Conservation (phyloP, 1,139 yeast genomes). For the Yamadazyma siamensis region DNA sequence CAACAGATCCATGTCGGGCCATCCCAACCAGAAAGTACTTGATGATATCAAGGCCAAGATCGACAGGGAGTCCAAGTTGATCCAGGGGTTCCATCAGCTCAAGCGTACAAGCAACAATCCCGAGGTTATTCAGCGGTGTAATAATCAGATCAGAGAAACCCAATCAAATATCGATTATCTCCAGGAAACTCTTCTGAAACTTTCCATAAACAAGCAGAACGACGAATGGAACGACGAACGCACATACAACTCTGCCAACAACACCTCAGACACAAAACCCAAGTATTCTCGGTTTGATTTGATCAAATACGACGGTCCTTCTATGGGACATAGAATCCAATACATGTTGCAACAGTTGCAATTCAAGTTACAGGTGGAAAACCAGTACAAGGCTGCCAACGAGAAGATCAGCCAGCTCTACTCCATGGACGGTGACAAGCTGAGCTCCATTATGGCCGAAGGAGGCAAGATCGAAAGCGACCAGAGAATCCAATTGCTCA, state of each 20-base stretch:
- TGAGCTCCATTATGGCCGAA: constrained; percentile 83
- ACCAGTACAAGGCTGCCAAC: constrained; percentile 89
- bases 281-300: constrained; percentile 70
- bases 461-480: constrained; percentile 82
- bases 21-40: constrained; percentile 37
- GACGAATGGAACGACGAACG: too few species aligned
- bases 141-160: constrained; percentile 86
- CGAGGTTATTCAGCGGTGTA: constrained; percentile 86
- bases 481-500: constrained; percentile 79
- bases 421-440: constrained; percentile 85
- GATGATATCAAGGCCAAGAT: constrained; percentile 76
- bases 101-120: constrained; percentile 75
- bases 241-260: background rate
- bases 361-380: constrained; percentile 88
- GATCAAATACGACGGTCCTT: constrained; percentile 89
- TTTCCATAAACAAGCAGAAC: constrained; percentile 30
- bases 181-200: constrained; percentile 69
- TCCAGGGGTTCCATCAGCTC: constrained; percentile 80
- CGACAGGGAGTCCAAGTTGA: constrained; percentile 82
- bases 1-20: too few species aligned
- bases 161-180: constrained; percentile 87
- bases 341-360: constrained; percentile 93
- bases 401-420: constrained; percentile 84
- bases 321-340: constrained; percentile 92
- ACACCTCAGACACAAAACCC: constrained; percentile 32